Evolutionary conservation across 23 red algal species (phyloP).

Genomic region (Pyropia yezoensis): DNA sequence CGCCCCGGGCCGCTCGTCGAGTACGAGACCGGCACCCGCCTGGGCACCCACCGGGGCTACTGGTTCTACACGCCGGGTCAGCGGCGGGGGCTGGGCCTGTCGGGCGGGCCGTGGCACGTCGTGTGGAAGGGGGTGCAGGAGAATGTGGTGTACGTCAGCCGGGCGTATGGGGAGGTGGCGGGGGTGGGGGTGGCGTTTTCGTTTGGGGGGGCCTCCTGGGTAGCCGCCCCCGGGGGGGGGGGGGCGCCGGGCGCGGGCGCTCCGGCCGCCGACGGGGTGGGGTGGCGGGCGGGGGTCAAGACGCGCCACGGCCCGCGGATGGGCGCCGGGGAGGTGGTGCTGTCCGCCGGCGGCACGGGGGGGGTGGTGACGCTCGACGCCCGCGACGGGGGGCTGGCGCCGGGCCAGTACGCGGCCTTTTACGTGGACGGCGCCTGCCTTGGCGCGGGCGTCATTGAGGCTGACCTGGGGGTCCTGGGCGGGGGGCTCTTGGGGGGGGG

Average conservation of each 20-base stretch:
- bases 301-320: slow-evolving; percentile 64
- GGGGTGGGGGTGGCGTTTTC: slow-evolving; percentile 28
- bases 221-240: slow-evolving; percentile 19
- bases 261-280: not conserved
- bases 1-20: slow-evolving; percentile 66
- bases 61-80: slow-evolving; percentile 99
- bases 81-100: slow-evolving; percentile 55
- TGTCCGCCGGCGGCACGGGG: slow-evolving; percentile 5
- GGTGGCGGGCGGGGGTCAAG: slow-evolving; percentile 43
- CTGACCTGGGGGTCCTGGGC: slow-evolving; percentile 15
- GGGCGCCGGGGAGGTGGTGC: slow-evolving; percentile 20
- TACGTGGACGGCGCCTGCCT: slow-evolving; percentile 68
- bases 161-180: slow-evolving; percentile 24
- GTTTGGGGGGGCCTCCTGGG: slow-evolving; percentile 65
- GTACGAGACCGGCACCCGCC: slow-evolving; percentile 58
- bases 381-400: slow-evolving; percentile 61
- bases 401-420: slow-evolving; percentile 94
- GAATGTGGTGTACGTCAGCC: slow-evolving; percentile 93
- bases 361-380: slow-evolving; percentile 18
- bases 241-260: slow-evolving; percentile 2
- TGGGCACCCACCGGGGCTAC: slow-evolving; percentile 80
- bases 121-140: slow-evolving; percentile 65
- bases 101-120: slow-evolving; percentile 92
- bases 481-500: not conserved
- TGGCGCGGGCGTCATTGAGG: slow-evolving; percentile 65